Percentiles rank a stretch among this genome's conserved stretches.
phyloP scores from a whole-genome alignment of 169 alveolate genomes.

The Babesia gibsoni region DNA sequence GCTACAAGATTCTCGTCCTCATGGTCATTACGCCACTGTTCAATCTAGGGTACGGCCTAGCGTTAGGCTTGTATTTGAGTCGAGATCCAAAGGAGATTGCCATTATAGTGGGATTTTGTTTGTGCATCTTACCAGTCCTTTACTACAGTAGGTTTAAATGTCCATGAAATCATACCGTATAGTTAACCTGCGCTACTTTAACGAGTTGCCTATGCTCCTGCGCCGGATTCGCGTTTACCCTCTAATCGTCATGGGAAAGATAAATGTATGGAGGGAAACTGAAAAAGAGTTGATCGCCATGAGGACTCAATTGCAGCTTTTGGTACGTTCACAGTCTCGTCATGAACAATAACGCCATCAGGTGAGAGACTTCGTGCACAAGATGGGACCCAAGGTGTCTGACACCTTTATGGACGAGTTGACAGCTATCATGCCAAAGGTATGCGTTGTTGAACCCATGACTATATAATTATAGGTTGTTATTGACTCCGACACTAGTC shows the following conservation, averaged over 20 bases:
- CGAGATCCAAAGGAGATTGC: constrained; percentile 59
- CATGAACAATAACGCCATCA: not conserved
- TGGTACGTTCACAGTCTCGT: constrained; percentile 34
- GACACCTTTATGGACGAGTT: constrained; percentile 75
- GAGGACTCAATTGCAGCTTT: constrained; percentile 80
- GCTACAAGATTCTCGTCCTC: constrained; percentile 85
- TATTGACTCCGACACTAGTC: constrained; percentile 72
- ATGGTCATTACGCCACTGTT: constrained; percentile 82
- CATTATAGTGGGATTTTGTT: constrained; percentile 44
- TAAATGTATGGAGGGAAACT: constrained; percentile 84
- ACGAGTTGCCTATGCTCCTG: constrained; percentile 69
- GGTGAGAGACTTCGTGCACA: constrained; percentile 75
- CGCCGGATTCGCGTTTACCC: constrained; percentile 71
- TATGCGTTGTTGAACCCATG: not conserved
- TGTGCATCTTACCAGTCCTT: constrained; percentile 64
- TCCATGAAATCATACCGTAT: not conserved
- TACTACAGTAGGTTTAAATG: constrained; percentile 47
- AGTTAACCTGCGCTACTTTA: constrained; percentile 72
- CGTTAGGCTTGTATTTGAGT: constrained; percentile 69
- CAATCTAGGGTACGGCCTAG: constrained; percentile 77
- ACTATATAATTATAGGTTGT: constrained; percentile 36
- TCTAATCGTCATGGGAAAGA: constrained; percentile 71
- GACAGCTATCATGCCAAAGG: constrained; percentile 76
- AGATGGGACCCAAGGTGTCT: constrained; percentile 79
- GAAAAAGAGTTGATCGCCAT: constrained; percentile 82